phyloP scores from a whole-genome alignment of 2,329 filamentous ascomycete species.

The Dendryphion nanum region DNA sequence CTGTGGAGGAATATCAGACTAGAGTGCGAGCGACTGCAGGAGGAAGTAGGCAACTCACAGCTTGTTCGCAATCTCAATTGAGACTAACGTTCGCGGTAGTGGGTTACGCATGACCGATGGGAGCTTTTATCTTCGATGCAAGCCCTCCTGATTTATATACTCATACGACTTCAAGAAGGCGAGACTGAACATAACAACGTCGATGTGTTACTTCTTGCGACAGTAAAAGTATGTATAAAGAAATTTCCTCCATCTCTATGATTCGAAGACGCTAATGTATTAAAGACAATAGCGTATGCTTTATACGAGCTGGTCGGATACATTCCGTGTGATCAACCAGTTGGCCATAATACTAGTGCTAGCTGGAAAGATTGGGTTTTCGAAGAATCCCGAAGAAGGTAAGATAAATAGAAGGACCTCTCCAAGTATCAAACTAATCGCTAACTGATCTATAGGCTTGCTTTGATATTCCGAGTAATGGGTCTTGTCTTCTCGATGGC shows the following conservation, averaged over 20 bases:
- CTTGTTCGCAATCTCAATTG: background rate
- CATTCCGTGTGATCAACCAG: too few species aligned
- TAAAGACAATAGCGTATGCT: too few species aligned
- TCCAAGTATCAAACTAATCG: too few species aligned
- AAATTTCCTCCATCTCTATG: too few species aligned
- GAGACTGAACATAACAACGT: constrained; percentile 46
- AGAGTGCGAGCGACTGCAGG: constrained; percentile 43
- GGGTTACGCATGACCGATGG: constrained; percentile 34
- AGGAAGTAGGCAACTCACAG: constrained; percentile 32
- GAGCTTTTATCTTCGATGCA: constrained; percentile 45
- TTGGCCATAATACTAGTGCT: too few species aligned
- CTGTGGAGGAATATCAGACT: constrained; percentile 47
- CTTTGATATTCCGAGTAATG: constrained; percentile 43
- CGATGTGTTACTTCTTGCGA: constrained; percentile 38
- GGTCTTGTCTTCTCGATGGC: constrained; percentile 47
- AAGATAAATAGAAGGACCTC: too few species aligned
- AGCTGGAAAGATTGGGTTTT: constrained; percentile 45
- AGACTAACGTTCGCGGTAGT: constrained; percentile 16
- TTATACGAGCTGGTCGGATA: too few species aligned
- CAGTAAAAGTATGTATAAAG: constrained; percentile 35
- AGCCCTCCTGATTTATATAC: constrained; percentile 45
- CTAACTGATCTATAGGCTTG: too few species aligned
- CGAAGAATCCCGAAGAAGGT: constrained; percentile 42
- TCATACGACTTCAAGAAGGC: constrained; percentile 45
- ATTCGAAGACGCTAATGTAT: too few species aligned